Evolutionary conservation across 202 grass and related monocot species (phyloP), one percentile per base, ranked within the genome.

Genomic region (Bolboschoenoplectus hybrid): DNA sequence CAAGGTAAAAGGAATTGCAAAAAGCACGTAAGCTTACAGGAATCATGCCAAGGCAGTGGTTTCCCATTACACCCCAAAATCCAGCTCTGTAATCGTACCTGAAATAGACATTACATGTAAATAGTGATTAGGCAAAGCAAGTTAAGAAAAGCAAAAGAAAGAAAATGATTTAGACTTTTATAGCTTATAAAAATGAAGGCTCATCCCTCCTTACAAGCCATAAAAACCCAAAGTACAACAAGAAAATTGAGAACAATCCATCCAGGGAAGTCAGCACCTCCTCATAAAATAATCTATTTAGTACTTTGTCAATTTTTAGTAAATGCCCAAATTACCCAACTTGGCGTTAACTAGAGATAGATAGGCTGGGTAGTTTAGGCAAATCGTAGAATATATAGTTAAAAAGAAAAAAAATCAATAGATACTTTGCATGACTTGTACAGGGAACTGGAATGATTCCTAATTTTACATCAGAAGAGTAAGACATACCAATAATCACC

Each of bases 1-100:
- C 51, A 84, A 52, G 19, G 45, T 76, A 34, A 82, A 81, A 88
- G 70, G 68, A 34, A 35, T 11, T 67, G 26, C 32, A 26, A 26
- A 26, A 49, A 87, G 11, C 47, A 85, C 5, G 58, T 84, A 17
- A 62, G 49, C 97, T 96, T 94, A 99, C 93, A 20, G 90, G 93
- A 90, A 99, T 97, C 86, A 99, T 99, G 86, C 97, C 93, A 83
- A 94, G 89, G 85, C 97, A 99, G 81, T 88, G 66, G 53, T 84
- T 81, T 8, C 97, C 92, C 46, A 91, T 90, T 14, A 91, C 86
- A 70, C 97, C 93, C 97, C 97, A 99, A 91, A 96, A 99, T 44
- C 97, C 93, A 94, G 93, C 91, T 85, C 88, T 88, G 46, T 91
- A 88, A 81, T 96, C 93, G 80, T 99, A 99, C 93, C 97, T 96